A percentile compares a stretch with the other conserved stretches of the same genome.
Evolutionary conservation across 768 basidiomycete species (phyloP).

Genomic region (Vararia minispora): DNA sequence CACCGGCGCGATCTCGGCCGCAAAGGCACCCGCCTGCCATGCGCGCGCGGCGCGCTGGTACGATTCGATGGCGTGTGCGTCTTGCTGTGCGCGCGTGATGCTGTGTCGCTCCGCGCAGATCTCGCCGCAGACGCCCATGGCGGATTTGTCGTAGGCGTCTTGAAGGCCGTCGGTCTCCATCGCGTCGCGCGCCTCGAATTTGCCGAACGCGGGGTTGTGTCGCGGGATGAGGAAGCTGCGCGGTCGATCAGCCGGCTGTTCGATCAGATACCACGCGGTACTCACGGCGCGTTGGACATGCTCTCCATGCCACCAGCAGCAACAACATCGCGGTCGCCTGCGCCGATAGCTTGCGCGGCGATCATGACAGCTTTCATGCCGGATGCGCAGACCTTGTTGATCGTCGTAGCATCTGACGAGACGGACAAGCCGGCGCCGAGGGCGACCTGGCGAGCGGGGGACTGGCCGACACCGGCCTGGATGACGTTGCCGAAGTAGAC

Average conservation of each 20-base stretch:
- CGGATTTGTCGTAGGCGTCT: slow-evolving; percentile 96
- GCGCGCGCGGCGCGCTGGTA: slow-evolving; percentile 89
- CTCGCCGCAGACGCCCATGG: slow-evolving; percentile 98
- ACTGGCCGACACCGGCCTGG: slow-evolving; percentile 95
- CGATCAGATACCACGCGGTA: slow-evolving; percentile 14
- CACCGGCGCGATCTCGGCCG: slow-evolving; percentile 81
- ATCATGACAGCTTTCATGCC: slow-evolving; percentile 95
- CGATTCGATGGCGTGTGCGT: slow-evolving; percentile 87
- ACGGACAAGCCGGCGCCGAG: slow-evolving; percentile 76
- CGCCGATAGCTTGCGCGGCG: slow-evolving; percentile 81
- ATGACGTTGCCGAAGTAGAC: slow-evolving; percentile 97
- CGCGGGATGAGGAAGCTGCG: slow-evolving; percentile 73
- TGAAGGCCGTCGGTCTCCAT: slow-evolving; percentile 88
- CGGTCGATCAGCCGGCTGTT: slow-evolving; percentile 1
- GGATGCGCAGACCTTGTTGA: slow-evolving; percentile 99
- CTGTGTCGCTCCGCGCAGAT: slow-evolving; percentile 66
- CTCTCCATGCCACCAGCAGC: slow-evolving; percentile 98
- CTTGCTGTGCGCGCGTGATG: slow-evolving; percentile 82
- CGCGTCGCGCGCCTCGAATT: slow-evolving; percentile 79
- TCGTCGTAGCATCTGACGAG: slow-evolving; percentile 90
- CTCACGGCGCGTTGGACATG: slow-evolving; percentile 98
- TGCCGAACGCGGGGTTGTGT: slow-evolving; percentile 76
- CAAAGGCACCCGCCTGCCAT: slow-evolving; percentile 79
- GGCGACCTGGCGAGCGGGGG: slow-evolving; percentile 97
- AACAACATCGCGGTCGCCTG: slow-evolving; percentile 77